Percentiles rank a stretch among this genome's conserved stretches.
Evolutionary conservation across 225 moss, liverwort and hornwort species (phyloP).

Genomic region (Bryoerythrophyllum caledonicum): DNA sequence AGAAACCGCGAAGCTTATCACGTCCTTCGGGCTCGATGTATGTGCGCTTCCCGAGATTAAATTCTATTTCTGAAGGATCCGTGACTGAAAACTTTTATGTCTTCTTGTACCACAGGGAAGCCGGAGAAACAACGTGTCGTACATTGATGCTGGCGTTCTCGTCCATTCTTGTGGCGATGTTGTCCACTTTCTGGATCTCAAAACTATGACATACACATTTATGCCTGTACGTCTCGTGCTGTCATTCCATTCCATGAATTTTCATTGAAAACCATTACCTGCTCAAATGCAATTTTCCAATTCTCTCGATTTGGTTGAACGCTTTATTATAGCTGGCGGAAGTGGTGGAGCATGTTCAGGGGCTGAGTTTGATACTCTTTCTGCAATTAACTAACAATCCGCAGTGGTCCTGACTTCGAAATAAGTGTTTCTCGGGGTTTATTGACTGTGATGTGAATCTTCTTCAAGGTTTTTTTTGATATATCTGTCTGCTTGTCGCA

Average conservation of each 20-base stretch:
- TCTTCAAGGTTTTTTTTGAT: neutral
- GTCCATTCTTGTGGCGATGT: slow-evolving; percentile 80
- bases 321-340: neutral
- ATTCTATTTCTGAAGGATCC: neutral
- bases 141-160: slow-evolving; percentile 62
- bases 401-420: neutral
- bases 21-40: slow-evolving; percentile 61
- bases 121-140: slow-evolving; percentile 81
- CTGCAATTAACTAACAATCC: neutral
- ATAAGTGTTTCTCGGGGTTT: neutral
- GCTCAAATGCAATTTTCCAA: neutral
- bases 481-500: slow-evolving; percentile 32
- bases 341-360: neutral
- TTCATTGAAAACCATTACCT: neutral
- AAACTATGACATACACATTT: slow-evolving; percentile 68
- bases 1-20: slow-evolving; percentile 36
- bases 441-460: neutral
- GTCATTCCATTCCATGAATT: neutral
- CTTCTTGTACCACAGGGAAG: slow-evolving; percentile 61
- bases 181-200: slow-evolving; percentile 83
- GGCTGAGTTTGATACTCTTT: neutral
- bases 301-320: neutral
- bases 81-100: neutral
- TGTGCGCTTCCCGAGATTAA: too few species aligned
- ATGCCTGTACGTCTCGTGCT: slow-evolving; percentile 49